Percentiles rank a stretch among this genome's conserved stretches.
These are phyloP conservation scores for Nitzschia sp. DNA, from an alignment of 108 stramenopile genomes.

Conservation along the genomic window DNA sequence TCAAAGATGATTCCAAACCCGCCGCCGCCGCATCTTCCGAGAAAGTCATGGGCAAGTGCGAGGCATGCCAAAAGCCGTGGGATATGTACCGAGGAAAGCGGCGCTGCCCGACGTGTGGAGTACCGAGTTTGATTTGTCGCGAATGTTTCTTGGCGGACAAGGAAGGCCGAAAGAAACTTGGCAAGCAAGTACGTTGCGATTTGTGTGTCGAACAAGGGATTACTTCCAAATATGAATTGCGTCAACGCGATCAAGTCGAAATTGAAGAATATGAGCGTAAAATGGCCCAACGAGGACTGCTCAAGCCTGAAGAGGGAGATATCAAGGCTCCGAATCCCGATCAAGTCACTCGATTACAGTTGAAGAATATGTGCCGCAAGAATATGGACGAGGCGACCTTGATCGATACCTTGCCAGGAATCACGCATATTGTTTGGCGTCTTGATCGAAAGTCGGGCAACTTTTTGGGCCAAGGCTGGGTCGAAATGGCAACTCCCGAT, in stretches of 20 bases:
- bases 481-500: slow-evolving; percentile 67
- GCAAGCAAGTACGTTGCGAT: slow-evolving; percentile 53
- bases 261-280: slow-evolving; percentile 57
- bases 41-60: slow-evolving; percentile 69
- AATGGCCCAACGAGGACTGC: slow-evolving; percentile 37
- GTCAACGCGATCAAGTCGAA: slow-evolving; percentile 43
- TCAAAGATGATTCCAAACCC: slow-evolving; percentile 4
- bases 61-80: slow-evolving; percentile 84
- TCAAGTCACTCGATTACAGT: slow-evolving; percentile 46
- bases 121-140: slow-evolving; percentile 79
- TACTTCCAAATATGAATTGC: slow-evolving; percentile 46
- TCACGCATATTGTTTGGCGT: slow-evolving; percentile 62
- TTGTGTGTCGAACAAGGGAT: slow-evolving; percentile 65
- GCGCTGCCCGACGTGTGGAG: slow-evolving; percentile 89
- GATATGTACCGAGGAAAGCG: slow-evolving; percentile 92
- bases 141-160: slow-evolving; percentile 63
- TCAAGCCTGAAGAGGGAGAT: slow-evolving; percentile 17
- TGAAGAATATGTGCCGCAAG: slow-evolving; percentile 64
- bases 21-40: not conserved
- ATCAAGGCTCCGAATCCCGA: slow-evolving; percentile 50
- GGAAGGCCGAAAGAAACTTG: slow-evolving; percentile 41
- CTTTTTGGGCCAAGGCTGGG: slow-evolving; percentile 60
- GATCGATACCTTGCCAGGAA: slow-evolving; percentile 43
- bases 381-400: slow-evolving; percentile 42
- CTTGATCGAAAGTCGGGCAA: slow-evolving; percentile 33